Percentiles rank a stretch among this genome's conserved stretches.
Conservation (phyloP, 192 early-diverging fungal genomes). For the Helicostylum pulchrum region DNA sequence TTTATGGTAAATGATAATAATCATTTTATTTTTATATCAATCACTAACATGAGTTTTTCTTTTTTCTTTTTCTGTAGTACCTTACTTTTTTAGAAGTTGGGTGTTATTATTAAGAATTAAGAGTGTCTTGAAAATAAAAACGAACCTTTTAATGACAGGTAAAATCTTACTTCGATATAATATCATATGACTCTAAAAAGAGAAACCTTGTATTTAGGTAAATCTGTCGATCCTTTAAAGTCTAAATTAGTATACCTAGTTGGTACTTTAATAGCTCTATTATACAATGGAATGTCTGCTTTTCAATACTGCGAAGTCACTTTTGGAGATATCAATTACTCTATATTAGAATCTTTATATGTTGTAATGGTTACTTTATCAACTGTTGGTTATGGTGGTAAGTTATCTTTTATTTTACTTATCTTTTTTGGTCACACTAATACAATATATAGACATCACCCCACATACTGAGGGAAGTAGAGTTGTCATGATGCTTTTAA, state of each 20-base stretch:
- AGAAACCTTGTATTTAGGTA: constrained; percentile 27
- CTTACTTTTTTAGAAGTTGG: constrained; percentile 62
- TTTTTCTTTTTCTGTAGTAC: constrained; percentile 32
- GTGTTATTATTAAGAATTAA: constrained; percentile 52
- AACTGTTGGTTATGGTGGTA: constrained; percentile 68
- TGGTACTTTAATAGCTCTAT: constrained; percentile 45
- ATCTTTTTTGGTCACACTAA: neutral
- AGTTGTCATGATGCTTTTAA: constrained; percentile 58
- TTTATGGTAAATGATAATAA: constrained; percentile 35
- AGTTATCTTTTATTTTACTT: neutral
- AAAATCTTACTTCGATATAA: neutral
- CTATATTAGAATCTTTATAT: constrained; percentile 39
- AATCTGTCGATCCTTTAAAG: constrained; percentile 46
- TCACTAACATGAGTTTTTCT: neutral
- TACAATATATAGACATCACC: constrained; percentile 47
- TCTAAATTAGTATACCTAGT: constrained; percentile 54
- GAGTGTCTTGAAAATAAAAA: constrained; percentile 52
- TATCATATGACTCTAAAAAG: neutral
- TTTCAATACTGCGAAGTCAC: constrained; percentile 60
- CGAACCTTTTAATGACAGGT: constrained; percentile 49
- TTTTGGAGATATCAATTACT: constrained; percentile 36
- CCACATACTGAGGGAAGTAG: constrained; percentile 50
- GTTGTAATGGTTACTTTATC: constrained; percentile 67
- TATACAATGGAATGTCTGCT: constrained; percentile 59
- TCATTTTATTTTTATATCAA: no score